These are phyloP conservation scores for Fusarium sp. DNA, from an alignment of 2,329 filamentous ascomycete species.

Conservation along the genomic window DNA sequence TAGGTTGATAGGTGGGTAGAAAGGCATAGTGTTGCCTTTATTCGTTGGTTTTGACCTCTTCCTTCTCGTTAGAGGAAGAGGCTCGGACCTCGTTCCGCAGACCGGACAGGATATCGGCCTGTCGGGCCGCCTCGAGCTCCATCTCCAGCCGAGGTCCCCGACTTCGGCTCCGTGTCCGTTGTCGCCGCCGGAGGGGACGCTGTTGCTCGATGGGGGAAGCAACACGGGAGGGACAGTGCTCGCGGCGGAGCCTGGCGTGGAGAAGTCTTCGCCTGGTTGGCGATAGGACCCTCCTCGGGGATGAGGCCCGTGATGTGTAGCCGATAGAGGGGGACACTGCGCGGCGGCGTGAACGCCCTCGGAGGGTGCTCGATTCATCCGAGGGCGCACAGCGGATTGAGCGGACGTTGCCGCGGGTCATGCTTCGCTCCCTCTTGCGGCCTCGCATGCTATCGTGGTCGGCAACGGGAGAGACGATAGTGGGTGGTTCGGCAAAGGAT, in stretches of 20 bases:
- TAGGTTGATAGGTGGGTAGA: background rate
- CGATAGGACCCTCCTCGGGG: slow-evolving; percentile 49
- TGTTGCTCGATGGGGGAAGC: slow-evolving; percentile 49
- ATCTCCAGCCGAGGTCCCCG: slow-evolving; percentile 47
- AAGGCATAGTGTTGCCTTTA: slow-evolving; percentile 1
- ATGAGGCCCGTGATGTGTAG: slow-evolving; percentile 47
- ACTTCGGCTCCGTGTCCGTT: slow-evolving; percentile 53
- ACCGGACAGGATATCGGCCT: slow-evolving; percentile 45
- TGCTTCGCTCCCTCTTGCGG: slow-evolving; percentile 54
- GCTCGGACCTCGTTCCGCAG: slow-evolving; percentile 50
- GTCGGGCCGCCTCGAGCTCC: slow-evolving; percentile 40
- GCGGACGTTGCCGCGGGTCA: slow-evolving; percentile 46
- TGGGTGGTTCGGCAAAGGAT: slow-evolving; percentile 37
- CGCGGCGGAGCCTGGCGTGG: slow-evolving; percentile 54
- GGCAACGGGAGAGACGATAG: slow-evolving; percentile 32
- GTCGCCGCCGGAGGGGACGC: slow-evolving; percentile 46
- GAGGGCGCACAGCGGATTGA: slow-evolving; percentile 44
- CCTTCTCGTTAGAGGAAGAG: slow-evolving; percentile 34
- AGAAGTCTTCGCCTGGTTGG: slow-evolving; percentile 56
- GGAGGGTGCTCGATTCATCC: slow-evolving; percentile 56
- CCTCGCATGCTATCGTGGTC: slow-evolving; percentile 49
- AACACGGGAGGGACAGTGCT: slow-evolving; percentile 56
- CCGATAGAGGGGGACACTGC: slow-evolving; percentile 50
- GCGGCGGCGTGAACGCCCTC: slow-evolving; percentile 54
- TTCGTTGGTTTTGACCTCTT: slow-evolving; percentile 22